phyloP scores from a whole-genome alignment of 352 stramenopile species.

The Phytopythium boreale region DNA sequence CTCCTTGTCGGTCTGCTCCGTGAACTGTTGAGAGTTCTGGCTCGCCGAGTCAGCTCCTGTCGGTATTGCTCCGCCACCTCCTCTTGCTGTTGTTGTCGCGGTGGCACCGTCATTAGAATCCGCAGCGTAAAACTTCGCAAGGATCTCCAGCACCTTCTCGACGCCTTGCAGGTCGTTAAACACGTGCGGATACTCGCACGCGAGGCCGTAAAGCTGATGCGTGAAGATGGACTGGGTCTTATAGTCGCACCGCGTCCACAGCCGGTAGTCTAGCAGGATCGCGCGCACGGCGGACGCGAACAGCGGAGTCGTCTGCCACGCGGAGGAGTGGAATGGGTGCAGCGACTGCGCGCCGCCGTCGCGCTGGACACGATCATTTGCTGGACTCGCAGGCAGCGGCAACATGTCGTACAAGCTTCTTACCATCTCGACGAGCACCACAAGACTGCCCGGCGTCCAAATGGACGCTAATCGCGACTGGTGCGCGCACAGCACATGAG shows the following conservation, averaged over 20 bases:
- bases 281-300: slow-evolving; percentile 66
- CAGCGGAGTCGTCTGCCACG: slow-evolving; percentile 73
- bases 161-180: slow-evolving; percentile 69
- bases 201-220: slow-evolving; percentile 73
- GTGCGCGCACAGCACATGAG: slow-evolving; percentile 56
- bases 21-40: slow-evolving; percentile 44
- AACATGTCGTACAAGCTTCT: slow-evolving; percentile 49
- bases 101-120: neutral
- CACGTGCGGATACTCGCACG: slow-evolving; percentile 57
- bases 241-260: slow-evolving; percentile 59
- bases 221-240: slow-evolving; percentile 84
- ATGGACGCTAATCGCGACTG: slow-evolving; percentile 26
- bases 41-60: slow-evolving; percentile 1
- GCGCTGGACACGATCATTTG: slow-evolving; percentile 10
- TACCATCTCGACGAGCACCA: slow-evolving; percentile 68
- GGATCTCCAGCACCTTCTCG: slow-evolving; percentile 58
- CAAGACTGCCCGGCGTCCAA: slow-evolving; percentile 65
- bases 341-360: slow-evolving; percentile 13
- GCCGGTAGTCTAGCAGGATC: slow-evolving; percentile 62
- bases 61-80: neutral
- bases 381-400: slow-evolving; percentile 19
- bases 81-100: neutral
- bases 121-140: slow-evolving; percentile 48
- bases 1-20: slow-evolving; percentile 45
- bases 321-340: slow-evolving; percentile 57